These are phyloP conservation scores for Rubroboletus satanas DNA, from an alignment of 768 basidiomycete genomes.

Conservation along the genomic window DNA sequence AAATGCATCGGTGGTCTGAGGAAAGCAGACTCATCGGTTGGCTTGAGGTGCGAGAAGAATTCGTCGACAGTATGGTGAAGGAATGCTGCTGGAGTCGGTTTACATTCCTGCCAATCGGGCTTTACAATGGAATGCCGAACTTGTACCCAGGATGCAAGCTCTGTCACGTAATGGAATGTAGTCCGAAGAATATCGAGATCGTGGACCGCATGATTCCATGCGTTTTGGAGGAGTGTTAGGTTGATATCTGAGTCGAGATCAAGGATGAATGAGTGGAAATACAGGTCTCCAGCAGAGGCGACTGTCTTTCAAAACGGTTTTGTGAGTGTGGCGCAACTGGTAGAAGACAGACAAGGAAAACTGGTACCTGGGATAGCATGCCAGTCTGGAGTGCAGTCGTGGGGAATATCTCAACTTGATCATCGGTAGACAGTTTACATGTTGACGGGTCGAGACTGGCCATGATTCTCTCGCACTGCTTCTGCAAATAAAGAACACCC, in stretches of 20 bases:
- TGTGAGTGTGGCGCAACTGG: not conserved
- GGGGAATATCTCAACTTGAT: conserved; percentile 36
- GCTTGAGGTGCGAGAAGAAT: conserved; percentile 11
- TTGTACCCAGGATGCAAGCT: conserved; percentile 31
- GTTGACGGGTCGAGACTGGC: conserved; percentile 13
- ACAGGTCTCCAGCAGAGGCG: conserved; percentile 26
- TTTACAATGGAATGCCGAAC: conserved; percentile 23
- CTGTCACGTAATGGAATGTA: conserved; percentile 43
- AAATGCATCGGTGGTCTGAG: conserved; percentile 32
- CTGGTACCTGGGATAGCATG: conserved; percentile 45
- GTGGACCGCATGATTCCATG: conserved; percentile 35
- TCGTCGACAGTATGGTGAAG: conserved; percentile 11
- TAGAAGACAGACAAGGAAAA: not conserved
- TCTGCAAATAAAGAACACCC: conserved; percentile 8
- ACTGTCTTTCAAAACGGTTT: conserved; percentile 23
- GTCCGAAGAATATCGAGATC: conserved; percentile 42
- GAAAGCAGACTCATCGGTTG: conserved; percentile 24
- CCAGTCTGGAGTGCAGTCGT: conserved; percentile 45
- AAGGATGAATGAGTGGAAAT: conserved; percentile 34
- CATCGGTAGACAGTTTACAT: conserved; percentile 24
- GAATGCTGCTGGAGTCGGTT: conserved; percentile 1
- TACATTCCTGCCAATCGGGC: conserved; percentile 25
- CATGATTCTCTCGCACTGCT: conserved; percentile 14
- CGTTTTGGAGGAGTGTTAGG: conserved; percentile 28
- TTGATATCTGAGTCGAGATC: conserved; percentile 17